Percentiles rank a stretch among this genome's conserved stretches.
Evolutionary conservation across 306 rosid species (phyloP).

Genomic region (Rosa persica): DNA sequence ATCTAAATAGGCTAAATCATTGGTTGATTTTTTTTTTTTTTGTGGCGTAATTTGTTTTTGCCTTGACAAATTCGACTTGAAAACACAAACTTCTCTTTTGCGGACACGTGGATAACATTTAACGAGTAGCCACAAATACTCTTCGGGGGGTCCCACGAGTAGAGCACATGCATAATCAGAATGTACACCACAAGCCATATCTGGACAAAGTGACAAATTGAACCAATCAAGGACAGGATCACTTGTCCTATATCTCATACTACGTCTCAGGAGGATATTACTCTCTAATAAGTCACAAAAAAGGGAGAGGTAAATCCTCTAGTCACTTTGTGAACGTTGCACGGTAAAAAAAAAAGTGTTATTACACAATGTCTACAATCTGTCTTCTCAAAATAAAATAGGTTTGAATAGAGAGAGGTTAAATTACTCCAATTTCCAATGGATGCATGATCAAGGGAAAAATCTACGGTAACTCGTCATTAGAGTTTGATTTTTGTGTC

Average conservation of each 20-base stretch:
- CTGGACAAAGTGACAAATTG: neutral
- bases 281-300: neutral
- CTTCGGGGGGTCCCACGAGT: neutral
- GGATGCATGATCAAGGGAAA: neutral
- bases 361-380: too few species aligned
- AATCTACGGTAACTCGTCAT: neutral
- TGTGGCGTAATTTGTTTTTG: neutral
- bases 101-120: conserved; percentile 9
- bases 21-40: neutral
- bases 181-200: conserved; percentile 11
- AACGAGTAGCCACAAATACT: neutral
- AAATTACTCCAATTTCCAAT: too few species aligned
- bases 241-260: neutral
- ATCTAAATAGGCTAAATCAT: neutral
- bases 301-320: too few species aligned
- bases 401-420: too few species aligned
- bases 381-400: too few species aligned
- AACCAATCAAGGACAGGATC: neutral
- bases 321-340: too few species aligned
- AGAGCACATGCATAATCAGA: conserved; percentile 22
- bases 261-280: neutral
- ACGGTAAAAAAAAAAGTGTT: too few species aligned
- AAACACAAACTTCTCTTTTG: neutral
- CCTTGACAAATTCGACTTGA: neutral
- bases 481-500: neutral